These are phyloP conservation scores for Penicillium fuscoglaucum DNA, from an alignment of 2,329 filamentous ascomycete species.

Conservation along the genomic window DNA sequence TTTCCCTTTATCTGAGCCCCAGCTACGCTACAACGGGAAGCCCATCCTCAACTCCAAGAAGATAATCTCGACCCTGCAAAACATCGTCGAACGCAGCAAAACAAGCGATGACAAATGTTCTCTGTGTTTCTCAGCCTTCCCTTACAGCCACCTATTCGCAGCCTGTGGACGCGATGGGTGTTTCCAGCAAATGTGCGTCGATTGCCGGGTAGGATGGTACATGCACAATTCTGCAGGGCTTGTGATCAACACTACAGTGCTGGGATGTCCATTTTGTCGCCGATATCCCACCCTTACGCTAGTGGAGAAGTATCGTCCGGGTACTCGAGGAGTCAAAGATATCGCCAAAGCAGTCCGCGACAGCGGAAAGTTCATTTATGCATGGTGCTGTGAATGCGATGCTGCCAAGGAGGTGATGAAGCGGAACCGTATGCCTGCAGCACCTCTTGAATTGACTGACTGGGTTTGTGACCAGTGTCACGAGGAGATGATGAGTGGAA, in stretches of 20 bases:
- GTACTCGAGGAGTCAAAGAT: constrained; percentile 40
- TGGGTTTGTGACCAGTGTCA: constrained; percentile 50
- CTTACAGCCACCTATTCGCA: background rate
- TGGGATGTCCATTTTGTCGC: background rate
- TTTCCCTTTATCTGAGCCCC: background rate
- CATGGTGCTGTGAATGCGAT: constrained; percentile 50
- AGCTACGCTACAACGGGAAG: background rate
- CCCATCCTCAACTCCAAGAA: background rate
- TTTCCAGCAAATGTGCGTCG: background rate
- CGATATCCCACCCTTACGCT: background rate
- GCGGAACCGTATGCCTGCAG: constrained; percentile 47
- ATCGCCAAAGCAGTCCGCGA: constrained; percentile 44
- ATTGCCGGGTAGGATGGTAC: background rate
- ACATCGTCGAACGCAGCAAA: background rate
- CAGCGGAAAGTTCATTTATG: constrained; percentile 49
- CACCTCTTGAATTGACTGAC: constrained; percentile 36
- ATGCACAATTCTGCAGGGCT: background rate
- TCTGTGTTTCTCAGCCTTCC: background rate
- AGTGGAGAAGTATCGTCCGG: constrained; percentile 33
- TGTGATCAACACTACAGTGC: background rate
- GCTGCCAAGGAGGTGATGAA: constrained; percentile 46
- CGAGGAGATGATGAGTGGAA: background rate
- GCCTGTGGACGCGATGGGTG: background rate
- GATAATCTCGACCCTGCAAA: background rate
- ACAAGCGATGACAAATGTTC: background rate